phyloP scores from a whole-genome alignment of 2,329 filamentous ascomycete species.

The Claviceps humidiphila region DNA sequence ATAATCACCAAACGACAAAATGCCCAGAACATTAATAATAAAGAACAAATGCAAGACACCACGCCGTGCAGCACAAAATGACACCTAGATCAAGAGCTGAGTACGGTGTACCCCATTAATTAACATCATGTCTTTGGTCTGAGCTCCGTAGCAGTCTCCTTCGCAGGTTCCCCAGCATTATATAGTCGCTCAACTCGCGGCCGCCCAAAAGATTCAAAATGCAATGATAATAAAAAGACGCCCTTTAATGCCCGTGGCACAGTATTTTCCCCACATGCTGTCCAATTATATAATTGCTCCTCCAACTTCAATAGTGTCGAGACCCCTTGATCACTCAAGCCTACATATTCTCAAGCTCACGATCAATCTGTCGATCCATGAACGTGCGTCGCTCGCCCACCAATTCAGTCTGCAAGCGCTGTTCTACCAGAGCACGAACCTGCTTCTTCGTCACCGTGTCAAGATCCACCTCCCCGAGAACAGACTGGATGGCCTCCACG shows the following conservation, averaged over 20 bases:
- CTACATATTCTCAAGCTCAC: conserved; percentile 87
- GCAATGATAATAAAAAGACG: not conserved
- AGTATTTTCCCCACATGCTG: not conserved
- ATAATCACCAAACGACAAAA: too few species aligned
- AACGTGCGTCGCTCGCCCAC: conserved; percentile 75
- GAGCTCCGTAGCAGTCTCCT: too few species aligned
- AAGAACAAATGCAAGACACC: too few species aligned
- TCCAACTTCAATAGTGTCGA: not conserved
- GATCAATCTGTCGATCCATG: conserved; percentile 86
- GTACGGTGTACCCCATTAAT: too few species aligned
- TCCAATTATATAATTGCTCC: not conserved
- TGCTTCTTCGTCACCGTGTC: conserved; percentile 99
- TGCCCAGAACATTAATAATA: too few species aligned
- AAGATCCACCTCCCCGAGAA: conserved; percentile 77
- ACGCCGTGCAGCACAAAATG: too few species aligned
- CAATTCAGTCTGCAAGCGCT: conserved; percentile 81
- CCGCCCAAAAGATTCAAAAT: too few species aligned
- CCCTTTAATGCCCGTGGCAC: not conserved
- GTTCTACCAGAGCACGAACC: conserved; percentile 79
- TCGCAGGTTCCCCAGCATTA: too few species aligned
- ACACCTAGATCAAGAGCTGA: too few species aligned
- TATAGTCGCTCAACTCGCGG: too few species aligned
- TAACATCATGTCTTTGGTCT: too few species aligned
- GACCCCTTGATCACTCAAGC: not conserved
- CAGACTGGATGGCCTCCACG: conserved; percentile 68